phyloP scores from a whole-genome alignment of 2,329 filamentous ascomycete genomes.

The Colletotrichum simmondsii region DNA sequence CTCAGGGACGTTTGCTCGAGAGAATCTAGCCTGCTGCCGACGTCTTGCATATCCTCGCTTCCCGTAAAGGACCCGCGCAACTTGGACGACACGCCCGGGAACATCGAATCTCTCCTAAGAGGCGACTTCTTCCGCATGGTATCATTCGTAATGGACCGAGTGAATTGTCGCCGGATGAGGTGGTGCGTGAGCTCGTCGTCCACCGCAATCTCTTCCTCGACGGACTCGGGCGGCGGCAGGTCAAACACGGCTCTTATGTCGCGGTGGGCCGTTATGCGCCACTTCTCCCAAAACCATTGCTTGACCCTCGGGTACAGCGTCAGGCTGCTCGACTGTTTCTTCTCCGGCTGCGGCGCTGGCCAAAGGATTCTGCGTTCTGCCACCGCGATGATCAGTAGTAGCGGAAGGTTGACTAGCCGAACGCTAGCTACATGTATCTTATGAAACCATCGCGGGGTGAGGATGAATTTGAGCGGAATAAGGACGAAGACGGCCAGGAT shows the following conservation, averaged over 20 bases:
- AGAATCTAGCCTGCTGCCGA: constrained; percentile 55
- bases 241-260: constrained; percentile 81
- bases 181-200: constrained; percentile 70
- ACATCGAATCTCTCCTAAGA: constrained; percentile 67
- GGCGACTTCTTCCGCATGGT: constrained; percentile 43
- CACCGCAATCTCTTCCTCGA: constrained; percentile 66
- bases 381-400: constrained; percentile 76
- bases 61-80: constrained; percentile 61
- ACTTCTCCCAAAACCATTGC: constrained; percentile 73
- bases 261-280: constrained; percentile 75
- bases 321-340: constrained; percentile 35
- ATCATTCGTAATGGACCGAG: constrained; percentile 55
- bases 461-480: constrained; percentile 80
- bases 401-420: constrained; percentile 78
- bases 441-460: constrained; percentile 88
- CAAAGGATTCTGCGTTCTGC: constrained; percentile 78
- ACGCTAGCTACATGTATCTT: constrained; percentile 86
- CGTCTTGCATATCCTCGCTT: constrained; percentile 55
- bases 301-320: constrained; percentile 40
- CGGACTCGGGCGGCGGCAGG: constrained; percentile 71
- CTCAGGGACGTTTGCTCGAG: constrained; percentile 62
- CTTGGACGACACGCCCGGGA: constrained; percentile 62
- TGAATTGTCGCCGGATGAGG: constrained; percentile 67
- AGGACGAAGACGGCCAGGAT: constrained; percentile 80
- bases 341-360: constrained; percentile 45